Evolutionary conservation across 352 stramenopile species (phyloP).

Genomic region (Thalassiosira ordinaria): DNA sequence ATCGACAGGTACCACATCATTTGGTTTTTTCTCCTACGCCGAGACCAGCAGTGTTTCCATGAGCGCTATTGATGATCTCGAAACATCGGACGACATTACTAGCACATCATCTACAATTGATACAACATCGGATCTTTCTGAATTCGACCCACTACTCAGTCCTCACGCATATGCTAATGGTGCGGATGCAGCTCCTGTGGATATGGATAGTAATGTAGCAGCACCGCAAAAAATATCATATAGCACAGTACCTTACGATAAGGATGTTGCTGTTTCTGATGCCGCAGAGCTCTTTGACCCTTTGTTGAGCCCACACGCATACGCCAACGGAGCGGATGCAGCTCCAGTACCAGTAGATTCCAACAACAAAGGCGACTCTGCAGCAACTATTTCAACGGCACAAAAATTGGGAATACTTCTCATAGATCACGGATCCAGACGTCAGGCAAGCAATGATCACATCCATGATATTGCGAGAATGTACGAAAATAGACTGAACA

Average conservation of each 20-base stretch:
- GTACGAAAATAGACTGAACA: conserved; percentile 1
- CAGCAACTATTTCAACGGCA: too few species aligned
- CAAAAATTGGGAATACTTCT: conserved; percentile 77
- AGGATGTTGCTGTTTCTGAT: not conserved
- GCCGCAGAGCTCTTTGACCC: too few species aligned
- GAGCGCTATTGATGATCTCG: not conserved
- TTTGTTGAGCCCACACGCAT: conserved; percentile 68
- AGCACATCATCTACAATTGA: not conserved
- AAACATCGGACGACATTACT: not conserved
- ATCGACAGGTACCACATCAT: not conserved
- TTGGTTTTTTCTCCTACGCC: conserved; percentile 6
- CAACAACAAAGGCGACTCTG: too few species aligned
- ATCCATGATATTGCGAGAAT: conserved; percentile 41
- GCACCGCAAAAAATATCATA: too few species aligned
- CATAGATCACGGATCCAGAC: conserved; percentile 82
- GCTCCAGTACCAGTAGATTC: too few species aligned
- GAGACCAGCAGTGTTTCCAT: not conserved
- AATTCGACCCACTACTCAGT: conserved; percentile 76
- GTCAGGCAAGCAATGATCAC: conserved; percentile 34
- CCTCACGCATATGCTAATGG: conserved; percentile 75
- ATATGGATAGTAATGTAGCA: too few species aligned
- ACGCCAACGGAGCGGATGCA: conserved; percentile 60
- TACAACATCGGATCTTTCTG: not conserved
- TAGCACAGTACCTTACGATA: too few species aligned
- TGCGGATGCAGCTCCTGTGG: conserved; percentile 27